phyloP scores from a whole-genome alignment of 306 rosid genomes.

The Cucurbita pepo region DNA sequence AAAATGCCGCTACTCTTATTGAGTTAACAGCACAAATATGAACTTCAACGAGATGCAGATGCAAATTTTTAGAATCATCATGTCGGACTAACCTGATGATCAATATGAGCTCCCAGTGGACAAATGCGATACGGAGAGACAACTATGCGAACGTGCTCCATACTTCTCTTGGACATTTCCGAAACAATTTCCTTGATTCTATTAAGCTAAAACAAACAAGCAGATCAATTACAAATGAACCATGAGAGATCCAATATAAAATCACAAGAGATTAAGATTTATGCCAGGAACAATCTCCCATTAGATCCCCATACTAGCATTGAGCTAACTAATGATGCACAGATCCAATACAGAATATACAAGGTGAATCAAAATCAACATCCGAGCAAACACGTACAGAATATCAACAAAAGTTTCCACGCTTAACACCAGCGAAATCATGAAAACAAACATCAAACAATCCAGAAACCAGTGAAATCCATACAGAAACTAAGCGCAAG shows the following conservation, averaged over 20 bases:
- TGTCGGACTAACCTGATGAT: conserved; percentile 60
- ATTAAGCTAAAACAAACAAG: conserved; percentile 32
- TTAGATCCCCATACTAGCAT: neutral
- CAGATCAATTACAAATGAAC: neutral
- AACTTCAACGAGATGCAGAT: neutral
- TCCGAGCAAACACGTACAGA: neutral
- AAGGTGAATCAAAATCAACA: neutral
- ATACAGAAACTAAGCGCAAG: neutral
- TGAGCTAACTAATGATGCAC: neutral
- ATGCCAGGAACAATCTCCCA: neutral
- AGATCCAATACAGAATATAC: neutral
- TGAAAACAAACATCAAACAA: neutral
- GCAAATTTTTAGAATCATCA: neutral
- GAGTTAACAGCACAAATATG: neutral
- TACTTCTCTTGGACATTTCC: conserved; percentile 35
- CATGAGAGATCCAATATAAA: neutral
- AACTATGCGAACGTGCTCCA: conserved; percentile 46
- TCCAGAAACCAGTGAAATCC: neutral
- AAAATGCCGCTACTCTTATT: neutral
- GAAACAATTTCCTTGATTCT: conserved; percentile 38
- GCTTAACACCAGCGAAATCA: neutral
- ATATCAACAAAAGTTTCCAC: neutral
- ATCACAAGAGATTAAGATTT: neutral
- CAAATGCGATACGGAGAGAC: conserved; percentile 93
- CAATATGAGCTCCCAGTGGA: conserved; percentile 94